Conservation (phyloP, 2,329 filamentous ascomycete genomes). For the Sarocladium oryzae region DNA sequence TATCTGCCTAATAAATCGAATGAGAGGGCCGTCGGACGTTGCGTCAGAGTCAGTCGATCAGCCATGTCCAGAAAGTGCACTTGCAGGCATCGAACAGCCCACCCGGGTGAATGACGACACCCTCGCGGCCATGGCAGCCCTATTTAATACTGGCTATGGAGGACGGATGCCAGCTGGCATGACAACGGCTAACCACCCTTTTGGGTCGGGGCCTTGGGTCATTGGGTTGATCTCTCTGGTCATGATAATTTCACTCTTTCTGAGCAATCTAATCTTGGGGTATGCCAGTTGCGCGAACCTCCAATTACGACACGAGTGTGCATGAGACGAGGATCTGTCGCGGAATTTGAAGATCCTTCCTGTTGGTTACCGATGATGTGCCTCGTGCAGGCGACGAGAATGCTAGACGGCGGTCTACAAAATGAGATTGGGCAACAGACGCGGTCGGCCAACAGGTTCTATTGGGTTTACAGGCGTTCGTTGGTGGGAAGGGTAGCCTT, state of each 20-base stretch:
- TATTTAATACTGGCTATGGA: background rate
- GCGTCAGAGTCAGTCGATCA: background rate
- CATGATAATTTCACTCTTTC: too few relatives aligned
- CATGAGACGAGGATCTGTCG: background rate
- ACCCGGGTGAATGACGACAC: slow-evolving; percentile 1
- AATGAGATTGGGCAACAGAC: background rate
- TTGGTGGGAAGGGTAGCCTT: slow-evolving; percentile 1
- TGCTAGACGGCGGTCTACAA: background rate
- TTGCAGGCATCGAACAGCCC: background rate
- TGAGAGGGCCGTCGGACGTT: background rate
- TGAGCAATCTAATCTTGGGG: background rate
- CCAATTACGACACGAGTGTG: background rate
- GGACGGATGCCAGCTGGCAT: background rate
- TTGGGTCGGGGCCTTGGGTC: background rate
- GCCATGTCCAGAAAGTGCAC: background rate
- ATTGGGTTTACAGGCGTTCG: slow-evolving; percentile 2
- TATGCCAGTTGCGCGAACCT: background rate
- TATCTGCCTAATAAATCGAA: too few relatives aligned
- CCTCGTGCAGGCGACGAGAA: background rate
- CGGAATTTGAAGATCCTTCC: background rate
- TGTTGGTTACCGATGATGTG: background rate
- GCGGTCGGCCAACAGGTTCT: background rate
- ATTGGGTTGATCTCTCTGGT: too few relatives aligned
- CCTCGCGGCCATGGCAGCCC: background rate
- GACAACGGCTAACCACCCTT: background rate